These are phyloP conservation scores for Quercus gilva DNA, from an alignment of 306 rosid species.

Conservation along the genomic window DNA sequence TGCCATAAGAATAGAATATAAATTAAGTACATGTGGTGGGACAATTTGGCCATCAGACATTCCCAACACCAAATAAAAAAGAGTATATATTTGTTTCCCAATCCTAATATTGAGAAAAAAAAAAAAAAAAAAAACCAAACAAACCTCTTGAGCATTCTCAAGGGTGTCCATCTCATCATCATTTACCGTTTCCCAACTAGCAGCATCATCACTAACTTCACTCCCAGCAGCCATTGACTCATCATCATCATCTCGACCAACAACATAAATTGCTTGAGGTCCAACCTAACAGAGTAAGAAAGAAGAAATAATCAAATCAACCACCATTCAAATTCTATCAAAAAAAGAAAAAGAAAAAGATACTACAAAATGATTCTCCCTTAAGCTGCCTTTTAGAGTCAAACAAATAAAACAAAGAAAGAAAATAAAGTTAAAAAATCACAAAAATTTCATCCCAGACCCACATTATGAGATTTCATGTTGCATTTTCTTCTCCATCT, in stretches of 20 bases:
- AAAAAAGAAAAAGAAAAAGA: neutral
- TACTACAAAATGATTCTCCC: neutral
- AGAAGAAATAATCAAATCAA: conserved; percentile 21
- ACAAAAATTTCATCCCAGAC: neutral
- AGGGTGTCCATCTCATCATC: conserved; percentile 68
- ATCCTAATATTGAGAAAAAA: conserved; percentile 24
- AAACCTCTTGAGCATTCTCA: conserved; percentile 66
- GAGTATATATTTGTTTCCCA: neutral
- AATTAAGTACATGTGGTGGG: too few species aligned
- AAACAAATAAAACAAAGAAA: neutral
- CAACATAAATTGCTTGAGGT: conserved; percentile 98
- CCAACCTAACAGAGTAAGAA: conserved; percentile 68
- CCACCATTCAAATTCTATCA: conserved; percentile 18
- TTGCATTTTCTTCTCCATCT: neutral
- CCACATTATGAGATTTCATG: conserved; percentile 1
- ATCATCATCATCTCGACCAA: conserved; percentile 95
- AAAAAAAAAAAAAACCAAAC: neutral
- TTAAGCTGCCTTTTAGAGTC: neutral
- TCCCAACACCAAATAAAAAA: too few species aligned
- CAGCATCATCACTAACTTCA: conserved; percentile 83
- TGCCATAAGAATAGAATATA: too few species aligned
- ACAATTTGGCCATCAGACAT: too few species aligned
- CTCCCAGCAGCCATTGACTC: conserved; percentile 89
- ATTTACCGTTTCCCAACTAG: conserved; percentile 97
- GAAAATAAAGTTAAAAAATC: neutral